These are phyloP conservation scores for Claviceps monticola DNA, from an alignment of 2,329 filamentous ascomycete species.

Conservation along the genomic window DNA sequence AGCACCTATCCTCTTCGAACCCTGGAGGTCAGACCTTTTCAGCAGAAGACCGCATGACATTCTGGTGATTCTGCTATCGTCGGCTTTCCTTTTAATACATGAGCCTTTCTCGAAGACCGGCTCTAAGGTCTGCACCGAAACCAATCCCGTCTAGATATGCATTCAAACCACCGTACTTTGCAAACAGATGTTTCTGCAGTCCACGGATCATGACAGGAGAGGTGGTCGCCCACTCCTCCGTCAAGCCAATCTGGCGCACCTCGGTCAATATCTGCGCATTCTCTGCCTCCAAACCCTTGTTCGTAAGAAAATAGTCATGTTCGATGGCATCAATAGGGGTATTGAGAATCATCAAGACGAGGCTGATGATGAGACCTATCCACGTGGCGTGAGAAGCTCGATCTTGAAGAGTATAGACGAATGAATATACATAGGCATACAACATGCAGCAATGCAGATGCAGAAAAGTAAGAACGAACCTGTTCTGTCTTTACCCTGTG, in stretches of 20 bases:
- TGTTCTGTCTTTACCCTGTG: constrained; percentile 71
- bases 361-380: constrained; percentile 52
- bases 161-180: constrained; percentile 51
- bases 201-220: constrained; percentile 47
- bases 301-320: constrained; percentile 58
- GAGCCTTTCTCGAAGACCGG: constrained; percentile 25
- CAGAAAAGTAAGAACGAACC: constrained; percentile 10
- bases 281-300: constrained; percentile 44
- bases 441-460: background rate
- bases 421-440: background rate
- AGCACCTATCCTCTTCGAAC: too few species aligned
- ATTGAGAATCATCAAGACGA: constrained; percentile 51
- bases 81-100: constrained; percentile 20
- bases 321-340: constrained; percentile 47
- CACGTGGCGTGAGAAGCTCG: background rate
- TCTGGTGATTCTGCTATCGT: background rate
- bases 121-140: constrained; percentile 31
- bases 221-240: constrained; percentile 58
- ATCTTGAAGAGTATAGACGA: background rate
- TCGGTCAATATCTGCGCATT: constrained; percentile 51
- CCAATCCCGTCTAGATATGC: constrained; percentile 52
- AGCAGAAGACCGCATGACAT: background rate
- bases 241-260: constrained; percentile 55
- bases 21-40: too few species aligned
- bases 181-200: constrained; percentile 42